phyloP scores from a whole-genome alignment of 2,329 filamentous ascomycete species.

The Hypomyces perniciosus region DNA sequence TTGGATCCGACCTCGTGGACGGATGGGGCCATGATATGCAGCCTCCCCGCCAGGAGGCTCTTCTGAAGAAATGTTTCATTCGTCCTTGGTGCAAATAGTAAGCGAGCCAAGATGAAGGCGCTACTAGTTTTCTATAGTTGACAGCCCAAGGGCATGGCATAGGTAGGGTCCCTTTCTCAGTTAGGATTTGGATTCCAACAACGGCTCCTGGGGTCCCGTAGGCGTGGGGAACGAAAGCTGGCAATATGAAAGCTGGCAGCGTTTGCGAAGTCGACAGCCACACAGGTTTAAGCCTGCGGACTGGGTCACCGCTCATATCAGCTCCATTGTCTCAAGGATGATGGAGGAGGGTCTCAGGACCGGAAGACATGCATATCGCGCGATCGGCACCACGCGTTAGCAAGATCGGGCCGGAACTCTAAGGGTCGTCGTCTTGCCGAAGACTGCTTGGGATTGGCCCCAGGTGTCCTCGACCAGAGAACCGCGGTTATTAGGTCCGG shows the following conservation, averaged over 20 bases:
- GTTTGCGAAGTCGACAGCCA: background rate
- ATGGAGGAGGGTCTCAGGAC: background rate
- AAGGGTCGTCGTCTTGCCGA: background rate
- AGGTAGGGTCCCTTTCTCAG: background rate
- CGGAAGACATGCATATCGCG: constrained; percentile 4
- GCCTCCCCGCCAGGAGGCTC: background rate
- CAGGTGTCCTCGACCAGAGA: background rate
- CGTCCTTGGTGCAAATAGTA: background rate
- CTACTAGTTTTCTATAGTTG: background rate
- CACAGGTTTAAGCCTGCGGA: background rate
- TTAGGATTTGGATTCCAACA: background rate
- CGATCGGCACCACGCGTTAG: constrained; percentile 4
- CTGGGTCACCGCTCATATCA: background rate
- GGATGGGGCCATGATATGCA: constrained; percentile 5
- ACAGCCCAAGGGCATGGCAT: background rate
- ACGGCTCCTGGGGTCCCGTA: background rate
- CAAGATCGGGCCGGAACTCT: constrained; percentile 4
- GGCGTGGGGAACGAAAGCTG: background rate
- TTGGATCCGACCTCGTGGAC: background rate
- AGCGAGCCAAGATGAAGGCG: constrained; percentile 3
- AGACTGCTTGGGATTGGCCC: background rate
- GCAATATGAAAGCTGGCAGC: too few species aligned
- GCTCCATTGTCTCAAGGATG: background rate
- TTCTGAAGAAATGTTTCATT: constrained; percentile 1
- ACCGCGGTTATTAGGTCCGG: background rate